Percentiles rank a stretch among this genome's conserved stretches.
phyloP scores from a whole-genome alignment of 768 basidiomycete genomes.

The Psilocybe subaeruginosa region DNA sequence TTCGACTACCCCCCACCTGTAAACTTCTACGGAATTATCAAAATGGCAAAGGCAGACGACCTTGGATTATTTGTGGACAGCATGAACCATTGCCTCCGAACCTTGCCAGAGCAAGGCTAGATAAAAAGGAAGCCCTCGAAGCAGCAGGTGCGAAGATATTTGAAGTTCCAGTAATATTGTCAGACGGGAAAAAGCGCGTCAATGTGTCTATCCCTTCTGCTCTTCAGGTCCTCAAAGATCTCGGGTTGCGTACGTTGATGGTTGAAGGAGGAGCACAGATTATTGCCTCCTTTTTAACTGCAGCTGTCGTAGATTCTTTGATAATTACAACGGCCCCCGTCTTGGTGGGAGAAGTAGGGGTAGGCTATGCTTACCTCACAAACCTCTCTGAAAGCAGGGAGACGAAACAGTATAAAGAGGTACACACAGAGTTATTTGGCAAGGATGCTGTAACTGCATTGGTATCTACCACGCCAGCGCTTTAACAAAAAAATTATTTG shows the following conservation, averaged over 20 bases:
- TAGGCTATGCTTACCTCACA: constrained; percentile 47
- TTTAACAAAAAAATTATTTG: background rate
- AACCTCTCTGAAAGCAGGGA: background rate
- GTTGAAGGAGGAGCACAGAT: constrained; percentile 92
- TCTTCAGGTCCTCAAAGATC: constrained; percentile 52
- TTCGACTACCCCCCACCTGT: constrained; percentile 68
- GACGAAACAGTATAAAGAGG: constrained; percentile 24
- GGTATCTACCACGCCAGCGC: background rate
- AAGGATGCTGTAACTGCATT: constrained; percentile 36
- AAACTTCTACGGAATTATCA: constrained; percentile 72
- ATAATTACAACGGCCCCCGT: constrained; percentile 87
- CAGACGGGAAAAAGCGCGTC: background rate
- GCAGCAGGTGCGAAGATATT: constrained; percentile 70
- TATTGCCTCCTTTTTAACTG: constrained; percentile 70
- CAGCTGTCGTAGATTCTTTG: constrained; percentile 63
- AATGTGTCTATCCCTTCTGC: constrained; percentile 43
- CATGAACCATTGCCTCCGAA: constrained; percentile 26
- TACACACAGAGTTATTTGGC: constrained; percentile 35
- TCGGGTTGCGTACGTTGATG: constrained; percentile 81
- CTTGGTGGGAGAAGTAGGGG: constrained; percentile 75
- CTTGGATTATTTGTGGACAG: constrained; percentile 63
- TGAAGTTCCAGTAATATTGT: constrained; percentile 35
- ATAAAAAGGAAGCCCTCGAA: constrained; percentile 49
- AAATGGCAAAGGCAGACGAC: constrained; percentile 61
- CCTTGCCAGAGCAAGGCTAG: constrained; percentile 26